Base-by-base conservation (phyloP, 1,284 basidiomycete genomes). In the Lentinula novae-zelandiae region DNA sequence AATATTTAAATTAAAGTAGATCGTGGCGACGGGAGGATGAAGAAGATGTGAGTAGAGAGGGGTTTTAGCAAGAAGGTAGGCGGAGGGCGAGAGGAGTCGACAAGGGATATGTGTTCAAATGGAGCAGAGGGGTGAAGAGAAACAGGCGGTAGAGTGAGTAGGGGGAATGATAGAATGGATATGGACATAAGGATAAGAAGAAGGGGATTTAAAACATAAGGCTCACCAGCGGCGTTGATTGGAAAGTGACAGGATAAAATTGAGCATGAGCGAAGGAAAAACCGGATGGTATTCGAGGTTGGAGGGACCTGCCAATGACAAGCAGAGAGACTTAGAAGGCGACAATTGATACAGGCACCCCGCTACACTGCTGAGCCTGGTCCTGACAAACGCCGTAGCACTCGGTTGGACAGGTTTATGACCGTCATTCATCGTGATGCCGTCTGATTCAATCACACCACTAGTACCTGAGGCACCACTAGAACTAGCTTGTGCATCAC, bases 331-430 rank as follows among this genome's bases (percentile, higher is more conserved):
- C 22, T 2, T 50, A 20, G 15, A n/a, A 22, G 8, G 20, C 44
- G 8, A 33, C 20, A 92, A 88, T 60, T 84, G 83, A 73, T 94
- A 85, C 51, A 97, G 79, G 61, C 84, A 85, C 8, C 76, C 75
- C 0, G 93, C 95, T 52, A 96, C 83, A 62, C 82, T 81, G 67
- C 89, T 86, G 31, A 96, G 82, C 34, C 93, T 86, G 5, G 87
- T 91, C 42, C 87, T 83, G 13, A 93, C 84, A 53, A 92, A 78
- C 31, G 90, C 86, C 1, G 85, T 76, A 4, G 85, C 82, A 0
- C 86, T 85, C 0, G 88, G 86, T 72, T 94, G 92, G 33, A 92
- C 77, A 36, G 80, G 31, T 10, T 31, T n/a, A 13, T 33, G 12
- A 10, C 31, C 31, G 31, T 9, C 61, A 38, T 27, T 44, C 42